These are phyloP conservation scores for Sodiomyces alkalinus DNA, from an alignment of 2,329 filamentous ascomycete species.

Conservation along the genomic window DNA sequence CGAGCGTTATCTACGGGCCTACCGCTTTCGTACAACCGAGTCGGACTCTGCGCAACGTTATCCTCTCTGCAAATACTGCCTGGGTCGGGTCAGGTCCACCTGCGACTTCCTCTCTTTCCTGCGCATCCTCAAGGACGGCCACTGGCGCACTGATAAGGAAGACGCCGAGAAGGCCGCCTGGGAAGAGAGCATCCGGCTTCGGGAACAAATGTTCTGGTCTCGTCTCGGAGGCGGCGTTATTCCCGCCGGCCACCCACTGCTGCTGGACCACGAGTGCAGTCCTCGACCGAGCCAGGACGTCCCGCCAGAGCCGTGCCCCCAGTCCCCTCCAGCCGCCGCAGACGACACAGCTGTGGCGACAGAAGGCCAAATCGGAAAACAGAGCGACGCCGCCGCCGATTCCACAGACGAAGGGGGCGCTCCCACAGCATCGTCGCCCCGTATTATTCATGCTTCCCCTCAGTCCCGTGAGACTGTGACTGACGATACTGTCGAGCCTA, in stretches of 20 bases:
- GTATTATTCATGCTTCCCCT: too few relatives aligned
- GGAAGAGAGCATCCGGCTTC: constrained; percentile 81
- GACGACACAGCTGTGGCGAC: not conserved
- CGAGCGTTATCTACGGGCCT: constrained; percentile 56
- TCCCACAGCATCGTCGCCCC: too few relatives aligned
- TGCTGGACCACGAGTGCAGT: constrained; percentile 6
- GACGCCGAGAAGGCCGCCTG: constrained; percentile 79
- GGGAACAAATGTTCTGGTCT: constrained; percentile 96
- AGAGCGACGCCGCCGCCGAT: too few relatives aligned
- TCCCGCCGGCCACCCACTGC: constrained; percentile 33
- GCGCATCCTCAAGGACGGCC: constrained; percentile 79
- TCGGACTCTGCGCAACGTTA: constrained; percentile 77
- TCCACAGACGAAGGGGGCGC: too few relatives aligned
- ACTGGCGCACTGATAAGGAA: constrained; percentile 71
- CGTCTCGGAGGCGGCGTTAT: constrained; percentile 83
- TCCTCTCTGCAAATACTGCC: constrained; percentile 78
- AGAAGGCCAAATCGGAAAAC: too few relatives aligned
- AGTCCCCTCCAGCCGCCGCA: not conserved
- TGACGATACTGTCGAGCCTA: too few relatives aligned
- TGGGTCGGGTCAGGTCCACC: constrained; percentile 67
- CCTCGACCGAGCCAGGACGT: constrained; percentile 7
- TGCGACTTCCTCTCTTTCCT: constrained; percentile 91
- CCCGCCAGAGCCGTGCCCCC: not conserved
- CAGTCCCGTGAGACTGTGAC: too few relatives aligned
- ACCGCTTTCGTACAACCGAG: constrained; percentile 82